Base-by-base conservation (phyloP, 129 eudicot species). In the Dittrichia graveolens region DNA sequence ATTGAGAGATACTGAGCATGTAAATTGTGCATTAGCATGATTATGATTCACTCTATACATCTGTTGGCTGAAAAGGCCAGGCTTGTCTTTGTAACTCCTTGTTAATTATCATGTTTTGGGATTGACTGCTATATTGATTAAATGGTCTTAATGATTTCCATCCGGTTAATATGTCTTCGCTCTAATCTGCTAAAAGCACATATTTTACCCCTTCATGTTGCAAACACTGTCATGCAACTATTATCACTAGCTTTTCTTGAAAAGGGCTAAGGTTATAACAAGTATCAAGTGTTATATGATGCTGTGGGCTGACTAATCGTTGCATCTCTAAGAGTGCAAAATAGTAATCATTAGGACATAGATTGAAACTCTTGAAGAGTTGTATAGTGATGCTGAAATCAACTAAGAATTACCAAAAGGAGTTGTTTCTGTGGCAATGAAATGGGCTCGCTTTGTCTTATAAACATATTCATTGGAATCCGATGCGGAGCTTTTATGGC, bases 1-100 rank as follows among this genome's bases (percentile, higher is more conserved):
- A 42, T 19, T 64, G 35, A 62, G 52, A 48, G 72, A 35, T 74
- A 72, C 6, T 74, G 35, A 44, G 72, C 65, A 53, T 65, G 45
- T 53, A 35, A 7, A 16, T 16, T 76, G 69, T 48, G 75, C 49
- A 57, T 45, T 67, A 24, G 39, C 56, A 15, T 9, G 24, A n/a
- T 31, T 66, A 18, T 24, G 59, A 54, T 16, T 74, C 44, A 37
- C 7, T 46, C 38, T 31, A 59, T 74, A 18, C 52, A n/a, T 38
- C 35, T 34, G 37, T 49, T 37, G 16, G 39, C 18, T 60, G 41
- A 60, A 35, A 35, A 38, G 10, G 34, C 41, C 2, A 8, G 3
- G 49, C 45, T 39, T 65, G 54, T 16, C 31, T 15, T 40, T n/a
- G 24, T 18, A 42, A 64, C 14, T 11, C 47, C 4, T 64, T 64